A percentile compares a stretch with the other conserved stretches of the same genome.
These are phyloP conservation scores for Fusarium pilosicola DNA, from an alignment of 2,329 filamentous ascomycete genomes.

Conservation along the genomic window DNA sequence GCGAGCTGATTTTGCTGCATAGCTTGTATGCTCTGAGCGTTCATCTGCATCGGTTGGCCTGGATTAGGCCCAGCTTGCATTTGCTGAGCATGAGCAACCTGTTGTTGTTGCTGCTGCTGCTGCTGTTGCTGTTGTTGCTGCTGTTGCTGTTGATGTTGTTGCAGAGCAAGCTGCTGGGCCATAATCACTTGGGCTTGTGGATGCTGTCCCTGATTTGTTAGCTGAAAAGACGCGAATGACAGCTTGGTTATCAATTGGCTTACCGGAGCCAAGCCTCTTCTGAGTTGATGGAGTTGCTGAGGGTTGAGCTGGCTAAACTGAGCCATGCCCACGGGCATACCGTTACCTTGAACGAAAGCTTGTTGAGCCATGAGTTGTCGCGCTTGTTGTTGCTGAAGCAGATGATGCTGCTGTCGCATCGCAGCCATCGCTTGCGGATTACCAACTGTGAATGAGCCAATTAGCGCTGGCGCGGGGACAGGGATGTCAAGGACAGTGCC, in stretches of 20 bases:
- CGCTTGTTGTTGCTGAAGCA: conserved; percentile 66
- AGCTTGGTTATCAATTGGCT: conserved; percentile 37
- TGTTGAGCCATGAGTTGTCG: conserved; percentile 67
- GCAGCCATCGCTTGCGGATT: conserved; percentile 52
- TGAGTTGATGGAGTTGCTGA: conserved; percentile 63
- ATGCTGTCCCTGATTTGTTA: conserved; percentile 44
- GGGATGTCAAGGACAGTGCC: conserved; percentile 4
- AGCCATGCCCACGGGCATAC: conserved; percentile 63
- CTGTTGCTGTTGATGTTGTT: conserved; percentile 45
- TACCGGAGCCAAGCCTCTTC: conserved; percentile 55
- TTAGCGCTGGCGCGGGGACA: conserved; percentile 25
- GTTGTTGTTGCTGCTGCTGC: conserved; percentile 50
- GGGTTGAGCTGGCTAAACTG: conserved; percentile 61
- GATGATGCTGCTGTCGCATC: conserved; percentile 66
- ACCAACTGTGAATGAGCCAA: conserved; percentile 43
- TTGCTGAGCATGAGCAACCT: conserved; percentile 51
- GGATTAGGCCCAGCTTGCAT: conserved; percentile 55
- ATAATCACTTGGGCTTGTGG: conserved; percentile 53
- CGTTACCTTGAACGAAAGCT: conserved; percentile 54
- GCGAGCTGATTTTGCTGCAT: conserved; percentile 57
- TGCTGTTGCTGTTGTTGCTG: conserved; percentile 49
- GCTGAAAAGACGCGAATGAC: neutral
- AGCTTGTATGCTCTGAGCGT: conserved; percentile 56
- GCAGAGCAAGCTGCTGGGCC: conserved; percentile 54
- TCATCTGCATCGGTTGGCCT: conserved; percentile 61